A percentile compares a stretch with the other conserved stretches of the same genome.
phyloP scores from a whole-genome alignment of 2,329 filamentous ascomycete genomes.

The Fusarium nygamai region DNA sequence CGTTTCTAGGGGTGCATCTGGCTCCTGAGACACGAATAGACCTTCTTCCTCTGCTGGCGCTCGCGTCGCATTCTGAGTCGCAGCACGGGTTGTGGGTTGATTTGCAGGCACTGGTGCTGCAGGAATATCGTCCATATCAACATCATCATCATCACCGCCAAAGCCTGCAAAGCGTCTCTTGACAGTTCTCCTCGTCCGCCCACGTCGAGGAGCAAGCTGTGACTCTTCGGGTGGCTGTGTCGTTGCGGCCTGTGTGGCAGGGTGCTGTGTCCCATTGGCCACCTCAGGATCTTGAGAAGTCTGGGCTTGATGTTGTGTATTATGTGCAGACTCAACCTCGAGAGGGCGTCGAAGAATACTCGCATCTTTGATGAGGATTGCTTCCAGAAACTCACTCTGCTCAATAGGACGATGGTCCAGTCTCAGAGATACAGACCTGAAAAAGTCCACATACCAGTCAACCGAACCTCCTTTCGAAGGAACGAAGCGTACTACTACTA shows the following conservation, averaged over 20 bases:
- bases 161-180: conserved; percentile 78
- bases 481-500: conserved; percentile 80
- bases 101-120: conserved; percentile 1
- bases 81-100: background rate
- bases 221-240: conserved; percentile 36
- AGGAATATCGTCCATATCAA: conserved; percentile 46
- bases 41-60: conserved; percentile 48
- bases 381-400: conserved; percentile 91
- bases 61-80: background rate
- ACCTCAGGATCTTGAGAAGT: conserved; percentile 3
- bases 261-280: conserved; percentile 3
- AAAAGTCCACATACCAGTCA: conserved; percentile 76
- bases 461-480: conserved; percentile 63
- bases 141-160: conserved; percentile 56
- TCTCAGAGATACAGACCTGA: conserved; percentile 73
- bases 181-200: conserved; percentile 51
- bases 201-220: conserved; percentile 36
- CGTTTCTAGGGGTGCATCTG: conserved; percentile 34
- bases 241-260: conserved; percentile 7
- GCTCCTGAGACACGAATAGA: conserved; percentile 67
- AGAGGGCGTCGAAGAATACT: conserved; percentile 75
- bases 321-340: conserved; percentile 54
- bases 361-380: conserved; percentile 84
- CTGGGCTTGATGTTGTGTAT: conserved; percentile 32
- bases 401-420: conserved; percentile 86